A percentile compares a stretch with the other conserved stretches of the same genome.
Conservation (phyloP, 257 asterid species). For the Knoxia roxburghii region DNA sequence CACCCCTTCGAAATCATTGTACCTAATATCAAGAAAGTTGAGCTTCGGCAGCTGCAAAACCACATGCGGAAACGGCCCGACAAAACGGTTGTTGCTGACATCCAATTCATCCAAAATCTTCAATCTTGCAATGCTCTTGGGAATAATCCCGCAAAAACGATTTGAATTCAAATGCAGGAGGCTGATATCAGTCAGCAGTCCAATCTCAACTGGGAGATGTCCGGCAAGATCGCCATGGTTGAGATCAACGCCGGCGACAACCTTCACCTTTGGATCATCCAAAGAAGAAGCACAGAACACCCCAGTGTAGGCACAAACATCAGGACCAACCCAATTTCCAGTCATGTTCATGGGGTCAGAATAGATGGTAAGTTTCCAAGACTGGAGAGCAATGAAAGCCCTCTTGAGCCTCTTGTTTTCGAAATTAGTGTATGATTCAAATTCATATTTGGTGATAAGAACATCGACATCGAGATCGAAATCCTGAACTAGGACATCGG, state of each 20-base stretch:
- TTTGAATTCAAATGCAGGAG: conserved; percentile 78
- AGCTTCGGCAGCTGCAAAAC: conserved; percentile 50
- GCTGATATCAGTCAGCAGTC: conserved; percentile 51
- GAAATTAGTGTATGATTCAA: conserved; percentile 3
- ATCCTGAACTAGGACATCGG: neutral
- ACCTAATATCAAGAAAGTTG: conserved; percentile 68
- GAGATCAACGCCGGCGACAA: conserved; percentile 82
- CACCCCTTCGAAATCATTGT: conserved; percentile 77
- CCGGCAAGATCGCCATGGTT: conserved; percentile 86
- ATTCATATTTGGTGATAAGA: conserved; percentile 12
- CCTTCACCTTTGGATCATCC: conserved; percentile 42
- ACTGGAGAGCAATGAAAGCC: conserved; percentile 65
- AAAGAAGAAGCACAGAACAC: conserved; percentile 58
- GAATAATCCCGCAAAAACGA: conserved; percentile 79
- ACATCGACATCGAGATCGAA: conserved; percentile 11
- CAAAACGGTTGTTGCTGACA: conserved; percentile 84
- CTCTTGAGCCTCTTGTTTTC: conserved; percentile 43
- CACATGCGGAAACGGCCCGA: conserved; percentile 64
- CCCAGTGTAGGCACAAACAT: conserved; percentile 68
- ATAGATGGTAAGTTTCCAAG: conserved; percentile 66
- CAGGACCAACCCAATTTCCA: conserved; percentile 59
- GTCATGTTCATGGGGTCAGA: conserved; percentile 76
- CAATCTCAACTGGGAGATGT: conserved; percentile 72
- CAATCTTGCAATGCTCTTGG: conserved; percentile 39
- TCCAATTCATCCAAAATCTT: conserved; percentile 57